Conservation (phyloP, 2,329 filamentous ascomycete genomes). For the Blastomyces emzantsi region DNA sequence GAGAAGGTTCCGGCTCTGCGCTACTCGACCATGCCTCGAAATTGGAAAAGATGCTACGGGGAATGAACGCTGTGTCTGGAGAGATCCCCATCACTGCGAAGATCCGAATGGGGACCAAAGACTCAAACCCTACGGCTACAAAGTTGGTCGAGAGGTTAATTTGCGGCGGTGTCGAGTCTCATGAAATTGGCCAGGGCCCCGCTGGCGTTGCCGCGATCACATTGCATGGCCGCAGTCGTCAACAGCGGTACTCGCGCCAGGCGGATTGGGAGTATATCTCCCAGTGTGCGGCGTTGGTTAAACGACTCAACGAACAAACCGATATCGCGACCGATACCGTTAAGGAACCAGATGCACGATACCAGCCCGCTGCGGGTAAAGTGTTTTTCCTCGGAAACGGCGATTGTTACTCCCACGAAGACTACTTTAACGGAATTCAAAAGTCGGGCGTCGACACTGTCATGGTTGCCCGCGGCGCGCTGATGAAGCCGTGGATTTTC, state of each 20-base stretch:
- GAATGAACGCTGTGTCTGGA: slow-evolving; percentile 89
- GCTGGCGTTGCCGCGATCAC: slow-evolving; percentile 92
- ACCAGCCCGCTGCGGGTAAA: slow-evolving; percentile 58
- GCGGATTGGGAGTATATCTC: slow-evolving; percentile 97
- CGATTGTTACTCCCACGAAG: slow-evolving; percentile 86
- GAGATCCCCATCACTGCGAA: slow-evolving; percentile 91
- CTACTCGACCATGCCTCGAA: slow-evolving; percentile 83
- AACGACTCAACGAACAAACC: slow-evolving; percentile 62
- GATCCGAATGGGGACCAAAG: slow-evolving; percentile 82
- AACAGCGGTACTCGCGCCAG: slow-evolving; percentile 83
- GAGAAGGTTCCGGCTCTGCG: slow-evolving; percentile 79
- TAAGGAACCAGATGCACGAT: slow-evolving; percentile 64
- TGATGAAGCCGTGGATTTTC: slow-evolving; percentile 98
- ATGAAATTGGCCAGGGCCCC: slow-evolving; percentile 57
- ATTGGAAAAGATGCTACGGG: slow-evolving; percentile 86
- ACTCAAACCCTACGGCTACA: slow-evolving; percentile 66
- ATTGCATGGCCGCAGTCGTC: slow-evolving; percentile 82
- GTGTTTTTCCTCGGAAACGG: slow-evolving; percentile 95
- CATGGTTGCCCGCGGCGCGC: slow-evolving; percentile 91
- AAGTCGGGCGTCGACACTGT: slow-evolving; percentile 79
- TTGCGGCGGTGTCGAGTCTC: slow-evolving; percentile 65
- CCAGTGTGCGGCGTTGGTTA: slow-evolving; percentile 77
- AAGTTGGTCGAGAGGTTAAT: slow-evolving; percentile 76
- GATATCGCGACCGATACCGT: slow-evolving; percentile 64
- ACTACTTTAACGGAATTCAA: slow-evolving; percentile 71